These are phyloP conservation scores for Neoboletus brunneissimus DNA, from an alignment of 768 basidiomycete genomes.

Conservation along the genomic window DNA sequence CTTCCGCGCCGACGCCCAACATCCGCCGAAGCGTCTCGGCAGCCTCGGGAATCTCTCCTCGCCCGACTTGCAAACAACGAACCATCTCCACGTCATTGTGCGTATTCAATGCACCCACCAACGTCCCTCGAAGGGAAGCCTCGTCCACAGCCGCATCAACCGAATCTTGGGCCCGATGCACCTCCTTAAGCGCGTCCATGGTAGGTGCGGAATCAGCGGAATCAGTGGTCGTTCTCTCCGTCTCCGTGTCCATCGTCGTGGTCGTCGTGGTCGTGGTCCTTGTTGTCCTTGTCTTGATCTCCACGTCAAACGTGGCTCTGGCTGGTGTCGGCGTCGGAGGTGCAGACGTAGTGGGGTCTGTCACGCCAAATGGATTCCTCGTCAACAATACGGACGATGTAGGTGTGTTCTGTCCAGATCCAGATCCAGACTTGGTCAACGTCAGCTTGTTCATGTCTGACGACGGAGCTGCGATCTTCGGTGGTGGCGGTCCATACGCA, in stretches of 20 bases:
- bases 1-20: not conserved
- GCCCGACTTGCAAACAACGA: slow-evolving; percentile 21
- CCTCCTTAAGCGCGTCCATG: slow-evolving; percentile 14
- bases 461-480: not conserved
- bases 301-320: slow-evolving; percentile 5
- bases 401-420: not conserved
- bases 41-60: slow-evolving; percentile 26
- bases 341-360: not conserved
- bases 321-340: slow-evolving; percentile 13
- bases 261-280: not conserved
- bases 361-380: not conserved
- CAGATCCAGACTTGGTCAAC: not conserved
- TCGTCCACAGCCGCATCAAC: slow-evolving; percentile 23
- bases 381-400: not conserved
- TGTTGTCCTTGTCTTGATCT: not conserved
- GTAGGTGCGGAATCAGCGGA: not conserved
- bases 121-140: slow-evolving; percentile 20
- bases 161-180: slow-evolving; percentile 24
- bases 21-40: slow-evolving; percentile 21
- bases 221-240: not conserved
- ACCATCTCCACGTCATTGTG: slow-evolving; percentile 22
- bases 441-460: not conserved
- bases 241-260: no score
- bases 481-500: not conserved
- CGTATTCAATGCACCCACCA: slow-evolving; percentile 13